Base-by-base conservation (phyloP, 148 eudicot genomes). In the Linanthus parryae region DNA sequence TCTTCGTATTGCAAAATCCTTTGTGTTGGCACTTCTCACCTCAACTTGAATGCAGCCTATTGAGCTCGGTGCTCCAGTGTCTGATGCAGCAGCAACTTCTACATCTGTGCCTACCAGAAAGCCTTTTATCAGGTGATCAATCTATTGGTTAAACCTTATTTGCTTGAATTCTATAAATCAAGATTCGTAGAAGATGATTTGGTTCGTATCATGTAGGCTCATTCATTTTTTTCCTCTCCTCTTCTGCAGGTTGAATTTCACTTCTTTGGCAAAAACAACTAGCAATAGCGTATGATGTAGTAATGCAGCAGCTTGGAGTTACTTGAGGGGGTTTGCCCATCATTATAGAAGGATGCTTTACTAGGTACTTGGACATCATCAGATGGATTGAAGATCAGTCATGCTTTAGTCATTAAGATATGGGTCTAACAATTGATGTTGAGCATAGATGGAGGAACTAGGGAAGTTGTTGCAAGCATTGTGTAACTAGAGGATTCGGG, bases 121-220 rank as follows among this genome's bases (percentile, higher is more conserved):
- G 78, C 84, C 84, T 11, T 64, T 71, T 11, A 71, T 79, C 59
- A 69, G 84, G 84, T 79, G 72, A 39, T 40, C 46, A 23, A n/a
- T n/a, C 18, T 26, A 14, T 5, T 24, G 18, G 18, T 35, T n/a
- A 11, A 27, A 48, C 21, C 33, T 31, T 5, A 5, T 31, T 5
- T 31, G 35, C 5, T 5, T 31, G n/a, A 5, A 5, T 42, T 17
- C 9, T 33, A 21, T 9, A 3, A 2, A 26, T 1, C 14, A 2
- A 1, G 18, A 56, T 13, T 9, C 25, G 12, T 10, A 39, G 25
- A 25, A 15, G 44, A n/a, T n/a, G n/a, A n/a, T n/a, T n/a, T n/a
- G n/a, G n/a, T n/a, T n/a, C n/a, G n/a, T n/a, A n/a, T n/a, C n/a
- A n/a, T n/a, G n/a, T n/a, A n/a, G n/a, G n/a, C n/a, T n/a, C 38